These are phyloP conservation scores for Thalassiosira allenii DNA, from an alignment of 352 stramenopile species.

Conservation along the genomic window DNA sequence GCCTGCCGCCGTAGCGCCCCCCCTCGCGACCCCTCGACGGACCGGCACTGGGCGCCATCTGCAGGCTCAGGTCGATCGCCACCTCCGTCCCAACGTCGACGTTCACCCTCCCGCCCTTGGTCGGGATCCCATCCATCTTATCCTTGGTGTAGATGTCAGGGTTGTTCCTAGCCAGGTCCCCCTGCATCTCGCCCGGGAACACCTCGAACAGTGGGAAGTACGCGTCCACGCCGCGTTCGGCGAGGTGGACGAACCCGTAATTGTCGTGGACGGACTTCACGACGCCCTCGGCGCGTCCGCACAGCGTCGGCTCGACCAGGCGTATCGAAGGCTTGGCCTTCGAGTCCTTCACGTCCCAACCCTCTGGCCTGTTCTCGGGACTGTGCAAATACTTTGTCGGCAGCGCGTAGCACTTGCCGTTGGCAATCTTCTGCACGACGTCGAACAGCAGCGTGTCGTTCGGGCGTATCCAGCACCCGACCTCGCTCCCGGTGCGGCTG, in stretches of 20 bases:
- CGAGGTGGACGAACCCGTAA: constrained; percentile 80
- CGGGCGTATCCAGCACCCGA: constrained; percentile 67
- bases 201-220: constrained; percentile 79
- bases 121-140: constrained; percentile 10
- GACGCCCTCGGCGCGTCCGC: constrained; percentile 70
- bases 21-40: constrained; percentile 15
- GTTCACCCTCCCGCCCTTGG: constrained; percentile 28
- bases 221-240: constrained; percentile 68
- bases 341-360: too few species aligned
- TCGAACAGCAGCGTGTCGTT: constrained; percentile 80
- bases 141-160: constrained; percentile 20
- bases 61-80: constrained; percentile 74
- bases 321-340: constrained; percentile 43
- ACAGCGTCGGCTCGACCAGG: constrained; percentile 57
- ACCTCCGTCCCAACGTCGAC: constrained; percentile 66
- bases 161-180: constrained; percentile 62
- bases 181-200: constrained; percentile 68
- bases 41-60: constrained; percentile 31
- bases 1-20: constrained; percentile 15
- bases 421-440: constrained; percentile 62
- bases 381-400: constrained; percentile 49
- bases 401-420: constrained; percentile 61
- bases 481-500: constrained; percentile 26
- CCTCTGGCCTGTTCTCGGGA: too few species aligned
- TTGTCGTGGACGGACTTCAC: constrained; percentile 69